Percentiles rank a stretch among this genome's conserved stretches.
Evolutionary conservation across 1,139 yeast species (phyloP).

Genomic region (Yamadazyma atmosphaerica): DNA sequence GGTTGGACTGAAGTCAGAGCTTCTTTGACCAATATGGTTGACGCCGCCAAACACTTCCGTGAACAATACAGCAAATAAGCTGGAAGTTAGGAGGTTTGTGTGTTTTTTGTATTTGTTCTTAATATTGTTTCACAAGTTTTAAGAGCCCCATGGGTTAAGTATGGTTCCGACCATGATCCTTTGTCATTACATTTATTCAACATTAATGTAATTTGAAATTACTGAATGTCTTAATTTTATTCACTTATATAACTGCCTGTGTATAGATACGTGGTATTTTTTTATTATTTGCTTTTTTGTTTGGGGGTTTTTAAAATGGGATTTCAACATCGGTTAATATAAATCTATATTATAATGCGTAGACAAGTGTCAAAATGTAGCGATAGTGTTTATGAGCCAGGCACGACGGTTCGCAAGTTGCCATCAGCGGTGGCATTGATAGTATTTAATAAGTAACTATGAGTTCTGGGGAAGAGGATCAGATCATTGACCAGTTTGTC

Average conservation of each 20-base stretch:
- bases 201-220: slow-evolving; percentile 53
- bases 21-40: slow-evolving; percentile 96
- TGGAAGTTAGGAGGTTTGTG: slow-evolving; percentile 3
- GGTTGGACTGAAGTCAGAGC: slow-evolving; percentile 88
- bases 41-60: slow-evolving; percentile 97
- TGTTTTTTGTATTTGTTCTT: slow-evolving; percentile 4
- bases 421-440: too few species aligned
- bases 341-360: slow-evolving; percentile 15
- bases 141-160: slow-evolving; percentile 24
- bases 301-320: slow-evolving; percentile 47
- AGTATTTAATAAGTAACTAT: not conserved
- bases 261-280: slow-evolving; percentile 14
- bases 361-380: too few species aligned
- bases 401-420: too few species aligned
- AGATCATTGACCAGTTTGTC: slow-evolving; percentile 52
- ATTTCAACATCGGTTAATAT: slow-evolving; percentile 52
- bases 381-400: too few species aligned
- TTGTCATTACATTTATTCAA: slow-evolving; percentile 61
- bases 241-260: slow-evolving; percentile 4
- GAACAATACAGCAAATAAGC: slow-evolving; percentile 38
- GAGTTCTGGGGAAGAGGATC: slow-evolving; percentile 5
- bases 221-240: slow-evolving; percentile 6
- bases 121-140: slow-evolving; percentile 10
- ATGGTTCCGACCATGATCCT: slow-evolving; percentile 37
- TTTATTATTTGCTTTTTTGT: slow-evolving; percentile 15